Conservation (phyloP, 208 protist species). For the Naegleria lovaniensis region DNA sequence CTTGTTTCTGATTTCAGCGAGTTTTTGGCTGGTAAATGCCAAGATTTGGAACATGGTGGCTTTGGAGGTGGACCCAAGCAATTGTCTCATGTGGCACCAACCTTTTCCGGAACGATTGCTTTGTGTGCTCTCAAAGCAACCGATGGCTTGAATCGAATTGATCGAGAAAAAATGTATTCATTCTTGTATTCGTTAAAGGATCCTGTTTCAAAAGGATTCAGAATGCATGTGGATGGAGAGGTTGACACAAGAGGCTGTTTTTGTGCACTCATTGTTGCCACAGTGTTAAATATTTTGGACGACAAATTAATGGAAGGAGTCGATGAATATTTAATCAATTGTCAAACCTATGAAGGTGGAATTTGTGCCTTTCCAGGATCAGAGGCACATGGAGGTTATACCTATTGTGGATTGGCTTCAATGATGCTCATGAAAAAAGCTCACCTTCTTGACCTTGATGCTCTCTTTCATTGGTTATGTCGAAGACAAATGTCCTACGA, state of each 20-base stretch:
- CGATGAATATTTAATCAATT: conserved; percentile 56
- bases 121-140: conserved; percentile 42
- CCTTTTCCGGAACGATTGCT: conserved; percentile 68
- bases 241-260: conserved; percentile 74
- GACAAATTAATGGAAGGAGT: conserved; percentile 18
- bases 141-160: conserved; percentile 45
- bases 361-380: conserved; percentile 49
- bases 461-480: conserved; percentile 57
- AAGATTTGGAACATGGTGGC: conserved; percentile 40
- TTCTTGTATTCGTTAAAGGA: conserved; percentile 69
- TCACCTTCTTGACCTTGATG: conserved; percentile 50
- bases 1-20: not conserved
- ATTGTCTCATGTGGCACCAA: conserved; percentile 64
- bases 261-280: conserved; percentile 63
- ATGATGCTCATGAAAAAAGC: conserved; percentile 58
- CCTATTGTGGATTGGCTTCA: conserved; percentile 70
- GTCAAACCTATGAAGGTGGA: conserved; percentile 82
- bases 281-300: conserved; percentile 47
- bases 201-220: conserved; percentile 60
- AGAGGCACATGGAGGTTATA: conserved; percentile 85
- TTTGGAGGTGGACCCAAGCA: conserved; percentile 73
- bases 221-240: conserved; percentile 71
- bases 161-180: conserved; percentile 64
- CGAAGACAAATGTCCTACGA: conserved; percentile 64
- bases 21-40: not conserved